phyloP scores from a whole-genome alignment of 768 basidiomycete species.

The Amanita rubescens region DNA sequence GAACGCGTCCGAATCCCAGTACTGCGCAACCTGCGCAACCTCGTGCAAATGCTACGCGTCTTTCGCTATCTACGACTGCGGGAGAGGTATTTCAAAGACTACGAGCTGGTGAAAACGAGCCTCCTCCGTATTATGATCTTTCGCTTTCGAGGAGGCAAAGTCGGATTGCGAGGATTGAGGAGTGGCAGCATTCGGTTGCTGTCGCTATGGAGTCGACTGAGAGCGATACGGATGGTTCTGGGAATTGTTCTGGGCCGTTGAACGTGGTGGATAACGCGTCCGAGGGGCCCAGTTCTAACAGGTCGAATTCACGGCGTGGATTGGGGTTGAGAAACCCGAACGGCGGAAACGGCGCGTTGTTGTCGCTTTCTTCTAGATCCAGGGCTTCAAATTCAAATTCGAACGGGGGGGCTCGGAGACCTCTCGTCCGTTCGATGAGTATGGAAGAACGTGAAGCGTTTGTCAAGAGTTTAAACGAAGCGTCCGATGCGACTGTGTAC shows the following conservation, averaged over 20 bases:
- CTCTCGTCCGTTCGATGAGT: slow-evolving; percentile 45
- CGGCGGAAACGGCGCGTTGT: background rate
- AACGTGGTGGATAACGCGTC: background rate
- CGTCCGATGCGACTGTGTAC: slow-evolving; percentile 42
- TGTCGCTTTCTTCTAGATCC: slow-evolving; percentile 12
- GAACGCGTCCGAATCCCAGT: background rate
- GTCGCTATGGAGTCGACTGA: background rate
- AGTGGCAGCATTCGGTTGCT: slow-evolving; percentile 2
- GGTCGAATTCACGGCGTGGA: no score
- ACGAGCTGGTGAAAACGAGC: background rate
- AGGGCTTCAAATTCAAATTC: no score
- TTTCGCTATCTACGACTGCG: slow-evolving; percentile 5
- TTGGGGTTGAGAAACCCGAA: no score
- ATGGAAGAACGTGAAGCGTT: slow-evolving; percentile 44
- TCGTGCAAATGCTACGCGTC: background rate
- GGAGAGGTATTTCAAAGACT: slow-evolving; percentile 6
- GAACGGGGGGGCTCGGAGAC: slow-evolving; percentile 9
- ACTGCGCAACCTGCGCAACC: background rate
- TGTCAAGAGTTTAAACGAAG: slow-evolving; percentile 34
- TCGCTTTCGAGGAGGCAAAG: background rate
- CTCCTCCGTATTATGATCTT: background rate
- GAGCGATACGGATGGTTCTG: background rate
- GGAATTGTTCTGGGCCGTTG: background rate
- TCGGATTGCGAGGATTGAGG: background rate
- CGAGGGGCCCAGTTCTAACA: background rate